These are phyloP conservation scores for Candida dajiaensis DNA, from an alignment of 805 yeast species.

Conservation along the genomic window DNA sequence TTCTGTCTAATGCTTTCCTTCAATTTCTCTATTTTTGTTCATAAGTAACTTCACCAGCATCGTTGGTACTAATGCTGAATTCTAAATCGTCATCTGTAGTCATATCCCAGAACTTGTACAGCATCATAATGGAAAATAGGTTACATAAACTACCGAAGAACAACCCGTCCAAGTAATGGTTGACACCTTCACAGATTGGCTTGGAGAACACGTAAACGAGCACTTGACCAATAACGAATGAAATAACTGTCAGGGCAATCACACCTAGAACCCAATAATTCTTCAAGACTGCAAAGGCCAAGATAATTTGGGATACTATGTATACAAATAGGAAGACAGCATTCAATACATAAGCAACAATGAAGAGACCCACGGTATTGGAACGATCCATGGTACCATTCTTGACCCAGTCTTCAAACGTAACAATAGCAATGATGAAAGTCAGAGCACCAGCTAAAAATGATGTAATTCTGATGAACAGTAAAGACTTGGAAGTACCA, in stretches of 20 bases:
- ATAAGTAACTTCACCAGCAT: slow-evolving; percentile 30
- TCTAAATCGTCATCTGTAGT: slow-evolving; percentile 92
- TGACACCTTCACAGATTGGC: slow-evolving; percentile 59
- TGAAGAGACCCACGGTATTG: slow-evolving; percentile 64
- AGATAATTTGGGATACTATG: slow-evolving; percentile 58
- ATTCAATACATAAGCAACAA: slow-evolving; percentile 65
- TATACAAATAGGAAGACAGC: slow-evolving; percentile 59
- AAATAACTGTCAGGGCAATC: slow-evolving; percentile 59
- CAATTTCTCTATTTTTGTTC: slow-evolving; percentile 1
- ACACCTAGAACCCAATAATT: slow-evolving; percentile 91
- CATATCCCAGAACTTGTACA: slow-evolving; percentile 95
- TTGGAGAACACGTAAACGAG: slow-evolving; percentile 64
- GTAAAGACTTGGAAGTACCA: slow-evolving; percentile 66
- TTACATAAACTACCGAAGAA: slow-evolving; percentile 81
- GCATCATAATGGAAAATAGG: slow-evolving; percentile 84
- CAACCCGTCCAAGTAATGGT: slow-evolving; percentile 87
- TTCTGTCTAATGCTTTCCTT: background rate
- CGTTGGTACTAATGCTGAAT: slow-evolving; percentile 63
- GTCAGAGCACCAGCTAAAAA: slow-evolving; percentile 53
- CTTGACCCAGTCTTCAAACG: slow-evolving; percentile 63
- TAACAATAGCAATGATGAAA: slow-evolving; percentile 62
- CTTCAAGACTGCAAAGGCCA: slow-evolving; percentile 61
- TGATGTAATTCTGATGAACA: slow-evolving; percentile 47
- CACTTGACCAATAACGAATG: slow-evolving; percentile 78
- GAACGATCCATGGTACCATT: slow-evolving; percentile 36